Base-by-base conservation (phyloP, 768 basidiomycete species). In the Podaxis rugospora region DNA sequence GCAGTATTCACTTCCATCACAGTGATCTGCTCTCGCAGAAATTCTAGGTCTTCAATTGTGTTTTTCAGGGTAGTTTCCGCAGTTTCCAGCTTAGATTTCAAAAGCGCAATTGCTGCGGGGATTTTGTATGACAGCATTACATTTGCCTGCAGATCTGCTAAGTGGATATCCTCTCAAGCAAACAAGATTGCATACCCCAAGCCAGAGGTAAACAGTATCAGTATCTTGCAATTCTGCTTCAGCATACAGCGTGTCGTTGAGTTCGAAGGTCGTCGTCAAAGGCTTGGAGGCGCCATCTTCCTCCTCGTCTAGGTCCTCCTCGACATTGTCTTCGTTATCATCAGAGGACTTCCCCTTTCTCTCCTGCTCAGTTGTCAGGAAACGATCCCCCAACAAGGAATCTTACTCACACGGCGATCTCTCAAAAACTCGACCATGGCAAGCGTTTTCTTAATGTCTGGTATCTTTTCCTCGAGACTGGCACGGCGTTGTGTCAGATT, bases 1-100 rank as follows among this genome's bases (percentile, higher is more conserved):
- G 96, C 96, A 11, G 92, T 95, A 70, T 98, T 98, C 40, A 87
- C 86, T 70, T 99, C 95, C 92, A 98, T 97, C 9, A 97, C 85
- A 4, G 97, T 98, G 55, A 95, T 80, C 72, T 99, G 97, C 69
- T 98, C 97, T 55, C 93, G 80, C 62, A 98, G 74, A 71, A 92
- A 99, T 69, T 95, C 94, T 21, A 97, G 78, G 71, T 98, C 97
- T 67, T 95, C 93, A 46, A 88, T 78, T 0, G 89, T 86, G 69
- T 87, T 86, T 27, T 77, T 68, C 54, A 96, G 74, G 59, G 79
- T 84, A 11, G 74, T 75, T 68, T 92, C 83, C 0, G 95, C 95
- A 0, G 82, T 78, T 0, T 77, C 73, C 28, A 95, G 83, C 73
- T 98, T 98, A 25, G 84, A 81, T 58, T 80, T 73, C 0, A 99